These are phyloP conservation scores for Phoma sp. DNA, from an alignment of 2,329 filamentous ascomycete species.

Conservation along the genomic window DNA sequence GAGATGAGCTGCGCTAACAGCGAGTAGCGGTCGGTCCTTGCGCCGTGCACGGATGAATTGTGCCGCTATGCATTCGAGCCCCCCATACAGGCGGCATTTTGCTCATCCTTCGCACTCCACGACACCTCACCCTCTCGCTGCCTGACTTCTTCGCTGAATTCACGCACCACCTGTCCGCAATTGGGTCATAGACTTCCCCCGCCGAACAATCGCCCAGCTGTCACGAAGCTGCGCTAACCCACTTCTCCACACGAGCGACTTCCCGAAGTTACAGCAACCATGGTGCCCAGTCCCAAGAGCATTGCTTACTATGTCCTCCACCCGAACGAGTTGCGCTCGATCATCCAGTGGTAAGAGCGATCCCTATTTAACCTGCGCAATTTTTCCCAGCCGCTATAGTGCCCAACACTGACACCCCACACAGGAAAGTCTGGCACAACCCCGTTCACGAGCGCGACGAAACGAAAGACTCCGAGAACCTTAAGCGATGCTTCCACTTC, in stretches of 20 bases:
- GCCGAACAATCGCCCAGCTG: conserved; percentile 5
- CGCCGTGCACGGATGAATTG: conserved; percentile 15
- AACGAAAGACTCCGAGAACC: conserved; percentile 74
- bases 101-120: conserved; percentile 17
- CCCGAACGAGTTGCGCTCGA: conserved; percentile 78
- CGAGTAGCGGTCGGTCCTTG: background rate
- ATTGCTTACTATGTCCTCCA: conserved; percentile 77
- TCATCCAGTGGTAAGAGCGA: conserved; percentile 82
- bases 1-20: conserved; percentile 16
- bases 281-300: conserved; percentile 53
- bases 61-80: conserved; percentile 16
- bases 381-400: background rate
- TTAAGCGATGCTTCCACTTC: conserved; percentile 85
- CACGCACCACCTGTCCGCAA: conserved; percentile 1
- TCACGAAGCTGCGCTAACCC: conserved; percentile 10
- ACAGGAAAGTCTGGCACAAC: conserved; percentile 95
- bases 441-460: conserved; percentile 85
- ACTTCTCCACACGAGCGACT: conserved; percentile 18
- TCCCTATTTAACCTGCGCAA: background rate
- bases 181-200: conserved; percentile 13
- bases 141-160: conserved; percentile 22
- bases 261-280: conserved; percentile 32
- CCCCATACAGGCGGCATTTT: conserved; percentile 19
- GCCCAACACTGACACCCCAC: conserved; percentile 17
- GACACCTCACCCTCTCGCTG: conserved; percentile 9